A percentile compares a stretch with the other conserved stretches of the same genome.
phyloP scores from a whole-genome alignment of 2,329 filamentous ascomycete species.

The Aspergillus ruber region DNA sequence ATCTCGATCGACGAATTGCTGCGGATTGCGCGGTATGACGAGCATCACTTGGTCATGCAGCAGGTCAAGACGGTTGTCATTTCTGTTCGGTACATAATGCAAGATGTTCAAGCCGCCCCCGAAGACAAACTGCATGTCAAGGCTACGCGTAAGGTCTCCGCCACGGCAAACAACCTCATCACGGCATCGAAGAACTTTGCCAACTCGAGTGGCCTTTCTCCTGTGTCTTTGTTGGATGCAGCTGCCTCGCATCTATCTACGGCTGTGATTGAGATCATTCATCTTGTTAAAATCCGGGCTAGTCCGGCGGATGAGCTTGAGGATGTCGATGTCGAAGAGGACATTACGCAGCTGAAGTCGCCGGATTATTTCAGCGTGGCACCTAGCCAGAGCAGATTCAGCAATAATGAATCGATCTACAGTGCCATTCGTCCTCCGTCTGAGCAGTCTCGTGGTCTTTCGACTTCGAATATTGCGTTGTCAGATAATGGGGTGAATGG shows the following conservation, averaged over 20 bases:
- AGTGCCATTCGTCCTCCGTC: conserved; percentile 65
- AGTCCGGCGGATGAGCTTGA: conserved; percentile 72
- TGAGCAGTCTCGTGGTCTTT: conserved; percentile 26
- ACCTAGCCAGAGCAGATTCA: conserved; percentile 45
- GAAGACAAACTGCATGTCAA: conserved; percentile 58
- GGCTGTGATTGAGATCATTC: conserved; percentile 77
- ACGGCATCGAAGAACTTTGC: conserved; percentile 92
- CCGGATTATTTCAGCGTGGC: conserved; percentile 61
- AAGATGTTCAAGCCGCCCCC: conserved; percentile 62
- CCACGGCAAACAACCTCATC: conserved; percentile 90
- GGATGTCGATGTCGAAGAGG: conserved; percentile 60
- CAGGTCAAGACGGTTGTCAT: conserved; percentile 82
- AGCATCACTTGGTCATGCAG: conserved; percentile 68
- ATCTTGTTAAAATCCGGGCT: conserved; percentile 72
- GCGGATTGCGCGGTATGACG: conserved; percentile 65
- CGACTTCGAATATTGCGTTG: conserved; percentile 23
- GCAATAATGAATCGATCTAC: conserved; percentile 62
- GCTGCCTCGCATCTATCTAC: conserved; percentile 85
- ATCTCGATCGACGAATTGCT: conserved; percentile 88
- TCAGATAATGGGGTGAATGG: conserved; percentile 24
- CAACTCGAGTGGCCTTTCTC: conserved; percentile 73
- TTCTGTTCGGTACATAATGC: conserved; percentile 75
- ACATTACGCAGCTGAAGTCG: conserved; percentile 54
- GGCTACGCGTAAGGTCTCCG: conserved; percentile 76
- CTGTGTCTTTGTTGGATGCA: conserved; percentile 88